Evolutionary conservation across 1,284 basidiomycete species (phyloP).

Genomic region (Athelia sp.): DNA sequence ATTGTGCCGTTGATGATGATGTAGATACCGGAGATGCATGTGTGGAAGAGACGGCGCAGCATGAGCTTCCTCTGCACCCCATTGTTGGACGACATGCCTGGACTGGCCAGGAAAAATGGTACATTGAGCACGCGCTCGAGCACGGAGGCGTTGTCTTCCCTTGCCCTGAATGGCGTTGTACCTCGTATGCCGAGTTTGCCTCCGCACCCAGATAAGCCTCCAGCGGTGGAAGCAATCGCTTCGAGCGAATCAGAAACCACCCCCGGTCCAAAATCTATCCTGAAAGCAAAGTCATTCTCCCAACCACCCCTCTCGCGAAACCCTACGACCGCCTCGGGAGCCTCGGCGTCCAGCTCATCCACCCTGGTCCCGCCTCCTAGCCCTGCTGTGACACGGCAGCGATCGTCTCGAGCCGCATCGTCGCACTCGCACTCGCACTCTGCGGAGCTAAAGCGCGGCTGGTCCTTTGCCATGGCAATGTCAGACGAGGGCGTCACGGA

Average conservation of each 20-base stretch:
- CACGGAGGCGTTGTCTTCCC: neutral
- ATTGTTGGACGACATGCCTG: neutral
- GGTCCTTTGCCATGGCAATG: conserved; percentile 41
- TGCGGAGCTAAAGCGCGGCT: conserved; percentile 18
- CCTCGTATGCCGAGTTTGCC: neutral
- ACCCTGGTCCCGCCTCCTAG: neutral
- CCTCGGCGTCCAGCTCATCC: no score
- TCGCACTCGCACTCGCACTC: conserved; percentile 7
- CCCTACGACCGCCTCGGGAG: no score
- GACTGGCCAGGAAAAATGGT: neutral
- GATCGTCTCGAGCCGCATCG: neutral
- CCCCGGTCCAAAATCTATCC: no score
- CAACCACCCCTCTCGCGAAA: neutral
- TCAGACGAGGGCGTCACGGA: conserved; percentile 44
- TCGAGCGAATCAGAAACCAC: no score
- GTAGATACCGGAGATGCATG: neutral
- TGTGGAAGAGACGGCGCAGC: neutral
- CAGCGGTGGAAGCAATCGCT: neutral
- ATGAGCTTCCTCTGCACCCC: neutral
- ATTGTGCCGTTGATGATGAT: neutral
- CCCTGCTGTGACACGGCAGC: neutral
- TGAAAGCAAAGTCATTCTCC: neutral
- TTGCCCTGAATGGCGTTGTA: neutral
- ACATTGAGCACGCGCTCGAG: neutral
- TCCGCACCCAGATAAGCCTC: neutral